Percentiles rank a stretch among this genome's conserved stretches.
Conservation (phyloP, 306 rosid genomes). For the Amphicarpaea edgeworthii region DNA sequence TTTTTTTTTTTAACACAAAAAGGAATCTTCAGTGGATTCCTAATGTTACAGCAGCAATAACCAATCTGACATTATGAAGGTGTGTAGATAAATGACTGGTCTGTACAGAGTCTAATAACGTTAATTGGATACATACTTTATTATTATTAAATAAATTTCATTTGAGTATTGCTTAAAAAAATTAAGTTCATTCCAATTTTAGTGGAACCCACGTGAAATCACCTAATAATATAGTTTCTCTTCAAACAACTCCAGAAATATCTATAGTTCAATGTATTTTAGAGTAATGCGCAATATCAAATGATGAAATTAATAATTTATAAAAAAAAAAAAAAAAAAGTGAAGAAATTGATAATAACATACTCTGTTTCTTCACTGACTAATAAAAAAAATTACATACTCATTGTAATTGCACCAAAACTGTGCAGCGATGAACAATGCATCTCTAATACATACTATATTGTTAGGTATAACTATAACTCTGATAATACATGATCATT, state of each 20-base stretch:
- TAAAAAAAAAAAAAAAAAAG: neutral
- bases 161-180: neutral
- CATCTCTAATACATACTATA: constrained; percentile 27
- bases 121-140: neutral
- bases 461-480: constrained; percentile 7
- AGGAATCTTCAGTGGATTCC: neutral
- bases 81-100: neutral
- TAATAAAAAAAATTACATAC: constrained; percentile 20
- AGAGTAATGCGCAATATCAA: neutral
- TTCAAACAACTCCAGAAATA: neutral
- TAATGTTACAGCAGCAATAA: neutral
- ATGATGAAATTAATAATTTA: neutral
- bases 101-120: neutral
- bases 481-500: constrained; percentile 22
- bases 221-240: neutral
- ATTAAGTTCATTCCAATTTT: neutral
- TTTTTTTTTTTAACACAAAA: neutral
- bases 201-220: neutral
- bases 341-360: constrained; percentile 18
- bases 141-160: neutral
- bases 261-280: neutral
- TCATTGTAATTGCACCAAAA: constrained; percentile 32
- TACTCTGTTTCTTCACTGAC: constrained; percentile 17
- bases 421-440: constrained; percentile 21
- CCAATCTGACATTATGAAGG: neutral